Conservation (phyloP, 139 green algal species). For the Micromonas pusilla region DNA sequence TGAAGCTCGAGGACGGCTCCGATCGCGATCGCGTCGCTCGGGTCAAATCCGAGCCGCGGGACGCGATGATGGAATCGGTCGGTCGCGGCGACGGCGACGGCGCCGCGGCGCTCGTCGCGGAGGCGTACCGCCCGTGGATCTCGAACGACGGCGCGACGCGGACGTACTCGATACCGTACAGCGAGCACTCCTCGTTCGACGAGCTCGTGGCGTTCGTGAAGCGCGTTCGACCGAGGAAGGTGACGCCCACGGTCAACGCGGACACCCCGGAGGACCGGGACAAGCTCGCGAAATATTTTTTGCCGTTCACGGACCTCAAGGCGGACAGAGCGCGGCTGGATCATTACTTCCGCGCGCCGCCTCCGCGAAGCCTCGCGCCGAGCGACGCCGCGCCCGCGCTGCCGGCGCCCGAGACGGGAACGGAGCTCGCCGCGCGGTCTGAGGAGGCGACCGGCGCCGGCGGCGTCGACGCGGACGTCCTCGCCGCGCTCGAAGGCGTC, state of each 20-base stretch:
- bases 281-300: constrained; percentile 5
- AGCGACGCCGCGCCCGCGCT: no score
- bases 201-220: constrained; percentile 18
- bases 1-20: no score
- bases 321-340: background rate
- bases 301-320: constrained; percentile 1
- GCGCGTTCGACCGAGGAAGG: background rate
- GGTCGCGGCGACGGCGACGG: no score
- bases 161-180: constrained; percentile 14
- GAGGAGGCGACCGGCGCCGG: no score
- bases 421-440: no score
- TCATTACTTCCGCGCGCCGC: background rate
- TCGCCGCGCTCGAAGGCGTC: background rate
- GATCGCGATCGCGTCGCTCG: no score
- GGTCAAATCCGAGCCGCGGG: no score
- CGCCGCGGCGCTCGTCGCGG: background rate
- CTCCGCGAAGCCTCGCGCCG: background rate
- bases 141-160: background rate
- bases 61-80: no score
- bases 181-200: constrained; percentile 14
- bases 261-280: background rate
- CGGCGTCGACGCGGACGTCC: background rate
- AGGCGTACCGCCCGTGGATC: background rate
- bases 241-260: constrained; percentile 20
- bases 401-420: no score